Percentiles rank a stretch among this genome's conserved stretches.
phyloP scores from a whole-genome alignment of 192 early-diverging fungal species.

The Podila clonocystis region DNA sequence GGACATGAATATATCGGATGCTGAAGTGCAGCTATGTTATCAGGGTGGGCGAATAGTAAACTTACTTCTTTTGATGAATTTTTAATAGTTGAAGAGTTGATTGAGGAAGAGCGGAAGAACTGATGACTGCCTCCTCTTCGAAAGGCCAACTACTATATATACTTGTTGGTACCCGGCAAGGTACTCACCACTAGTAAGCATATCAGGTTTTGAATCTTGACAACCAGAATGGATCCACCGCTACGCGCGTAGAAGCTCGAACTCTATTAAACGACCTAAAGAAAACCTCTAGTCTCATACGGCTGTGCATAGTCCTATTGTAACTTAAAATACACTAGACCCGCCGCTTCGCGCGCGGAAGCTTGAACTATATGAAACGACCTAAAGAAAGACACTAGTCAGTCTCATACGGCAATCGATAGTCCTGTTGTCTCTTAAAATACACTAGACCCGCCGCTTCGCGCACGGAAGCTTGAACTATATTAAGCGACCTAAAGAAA shows the following conservation, averaged over 20 bases:
- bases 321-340: constrained; percentile 5
- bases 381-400: too few species aligned
- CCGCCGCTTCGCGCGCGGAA: neutral
- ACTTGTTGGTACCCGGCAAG: constrained; percentile 14
- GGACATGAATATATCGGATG: constrained; percentile 8
- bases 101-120: constrained; percentile 15
- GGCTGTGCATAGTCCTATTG: neutral
- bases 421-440: too few species aligned
- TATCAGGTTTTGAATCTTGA: neutral
- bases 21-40: constrained; percentile 4
- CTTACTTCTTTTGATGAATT: constrained; percentile 14
- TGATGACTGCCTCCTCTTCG: constrained; percentile 10
- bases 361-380: too few species aligned
- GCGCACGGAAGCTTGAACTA: too few species aligned
- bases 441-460: too few species aligned
- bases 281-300: constrained; percentile 1
- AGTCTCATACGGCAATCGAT: too few species aligned
- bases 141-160: constrained; percentile 14
- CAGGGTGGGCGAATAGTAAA: constrained; percentile 2
- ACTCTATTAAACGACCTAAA: constrained; percentile 8
- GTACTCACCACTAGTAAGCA: constrained; percentile 5
- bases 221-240: constrained; percentile 1
- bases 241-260: constrained; percentile 9
- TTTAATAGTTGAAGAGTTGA: constrained; percentile 3
- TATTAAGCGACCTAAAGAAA: too few species aligned